Percentiles rank a stretch among this genome's conserved stretches.
Conservation (phyloP, 2,329 filamentous ascomycete genomes). For the Aspergillus clavatus region DNA sequence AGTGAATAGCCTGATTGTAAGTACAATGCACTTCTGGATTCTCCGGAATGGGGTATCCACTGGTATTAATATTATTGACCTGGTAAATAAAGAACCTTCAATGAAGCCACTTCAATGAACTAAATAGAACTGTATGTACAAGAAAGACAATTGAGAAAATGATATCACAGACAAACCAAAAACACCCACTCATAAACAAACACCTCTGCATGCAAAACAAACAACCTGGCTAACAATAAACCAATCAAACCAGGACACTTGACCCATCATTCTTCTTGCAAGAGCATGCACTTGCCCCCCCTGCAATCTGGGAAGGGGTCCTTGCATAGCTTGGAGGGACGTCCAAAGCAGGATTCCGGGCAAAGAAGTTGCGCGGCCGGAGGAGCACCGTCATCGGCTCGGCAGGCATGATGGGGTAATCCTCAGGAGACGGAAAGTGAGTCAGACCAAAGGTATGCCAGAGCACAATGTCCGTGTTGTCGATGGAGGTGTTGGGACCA, state of each 20-base stretch:
- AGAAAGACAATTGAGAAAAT: too few relatives aligned
- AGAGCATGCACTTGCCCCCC: constrained; percentile 34
- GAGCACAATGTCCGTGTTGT: constrained; percentile 79
- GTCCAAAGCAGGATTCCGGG: constrained; percentile 71
- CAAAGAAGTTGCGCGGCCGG: constrained; percentile 77
- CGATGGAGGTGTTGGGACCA: constrained; percentile 63
- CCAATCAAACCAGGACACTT: constrained; percentile 35
- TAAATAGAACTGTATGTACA: too few relatives aligned
- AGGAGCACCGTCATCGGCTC: constrained; percentile 79
- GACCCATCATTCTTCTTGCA: constrained; percentile 37
- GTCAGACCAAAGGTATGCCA: constrained; percentile 94
- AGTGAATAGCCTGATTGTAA: too few relatives aligned
- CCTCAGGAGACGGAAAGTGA: constrained; percentile 83
- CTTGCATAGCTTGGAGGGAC: constrained; percentile 71
- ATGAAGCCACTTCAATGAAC: too few relatives aligned
- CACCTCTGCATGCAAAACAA: too few relatives aligned
- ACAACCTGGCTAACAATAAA: not conserved
- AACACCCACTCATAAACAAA: too few relatives aligned
- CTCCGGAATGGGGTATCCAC: too few relatives aligned
- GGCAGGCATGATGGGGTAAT: constrained; percentile 87
- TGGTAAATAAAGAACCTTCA: too few relatives aligned
- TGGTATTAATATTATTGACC: too few relatives aligned
- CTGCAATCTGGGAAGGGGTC: constrained; percentile 64
- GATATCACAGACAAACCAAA: too few relatives aligned
- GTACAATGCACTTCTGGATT: too few relatives aligned